Base-by-base conservation (phyloP, 2,329 filamentous ascomycete genomes). In the Ascochyta viciae-villosae region DNA sequence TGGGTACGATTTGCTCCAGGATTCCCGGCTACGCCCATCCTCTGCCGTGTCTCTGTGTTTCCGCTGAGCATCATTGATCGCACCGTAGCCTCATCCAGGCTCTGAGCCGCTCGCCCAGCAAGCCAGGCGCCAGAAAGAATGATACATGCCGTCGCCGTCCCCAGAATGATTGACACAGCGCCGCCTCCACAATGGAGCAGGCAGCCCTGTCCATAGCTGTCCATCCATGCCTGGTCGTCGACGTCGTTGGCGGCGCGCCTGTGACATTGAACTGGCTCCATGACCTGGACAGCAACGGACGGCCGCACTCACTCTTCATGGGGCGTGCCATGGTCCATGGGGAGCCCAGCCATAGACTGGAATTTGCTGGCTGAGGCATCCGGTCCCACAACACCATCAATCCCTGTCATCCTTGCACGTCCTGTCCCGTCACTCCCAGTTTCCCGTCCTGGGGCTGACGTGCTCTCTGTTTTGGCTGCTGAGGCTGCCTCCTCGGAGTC, bases 391-490 rank as follows among this genome's bases (percentile, higher is more conserved):
- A 53, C 61, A 57, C 47, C 46, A 58, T 57, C 48, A 26, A 65
- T 63, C 67, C 68, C 60, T 67, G 70, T 56, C 58, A 57, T 49
- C 41, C 57, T 60, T 46, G 48, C 42, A 33, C 33, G 47, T 47
- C 47, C 40, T 47, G 47, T 56, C 37, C 53, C 47, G 47, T 56
- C 34, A 16, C 43, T 56, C 39, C 50, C 43, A 51, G 53, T 51
- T 43, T 46, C 47, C 47, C 53, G 43, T 51, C 38, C 61, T 63
- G 64, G 59, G 61, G 64, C 62, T 65, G 68, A 72, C 66, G 65
- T 70, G 71, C 68, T 63, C 57, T 59, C 49, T 50, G 66, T 70
- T 67, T 68, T 64, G 66, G 63, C 58, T 43, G 56, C 59, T 65
- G 62, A 64, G 64, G 58, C 63, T 65, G 43, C 43, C 39, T 57